Percentiles rank a stretch among this genome's conserved stretches.
Conservation (phyloP, 805 yeast species). For the Ogataea chonburiensis region DNA sequence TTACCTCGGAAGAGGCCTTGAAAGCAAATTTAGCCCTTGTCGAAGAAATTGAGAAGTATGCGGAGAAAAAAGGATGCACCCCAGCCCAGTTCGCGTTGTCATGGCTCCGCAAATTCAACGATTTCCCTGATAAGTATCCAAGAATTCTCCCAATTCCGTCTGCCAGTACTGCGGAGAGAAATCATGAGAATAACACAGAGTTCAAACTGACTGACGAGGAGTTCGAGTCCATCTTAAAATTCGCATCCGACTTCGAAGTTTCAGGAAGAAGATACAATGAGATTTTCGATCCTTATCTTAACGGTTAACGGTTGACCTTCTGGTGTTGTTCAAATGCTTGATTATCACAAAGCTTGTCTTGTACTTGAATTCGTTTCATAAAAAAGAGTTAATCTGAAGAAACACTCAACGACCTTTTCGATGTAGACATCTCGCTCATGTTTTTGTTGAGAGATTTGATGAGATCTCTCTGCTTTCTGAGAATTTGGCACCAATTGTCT, state of each 20-base stretch:
- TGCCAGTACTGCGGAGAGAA: constrained; percentile 57
- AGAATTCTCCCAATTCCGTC: constrained; percentile 79
- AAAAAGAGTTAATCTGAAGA: no score
- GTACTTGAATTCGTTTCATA: no score
- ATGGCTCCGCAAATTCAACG: constrained; percentile 53
- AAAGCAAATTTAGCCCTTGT: constrained; percentile 52
- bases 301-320: no score
- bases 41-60: constrained; percentile 48
- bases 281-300: neutral
- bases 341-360: no score
- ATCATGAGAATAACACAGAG: constrained; percentile 56
- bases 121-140: constrained; percentile 40
- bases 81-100: constrained; percentile 71
- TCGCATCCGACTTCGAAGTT: constrained; percentile 43
- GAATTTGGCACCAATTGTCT: constrained; percentile 42
- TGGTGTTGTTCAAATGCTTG: no score
- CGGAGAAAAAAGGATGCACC: constrained; percentile 45
- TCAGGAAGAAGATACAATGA: constrained; percentile 41
- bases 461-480: constrained; percentile 43
- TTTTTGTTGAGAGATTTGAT: constrained; percentile 27
- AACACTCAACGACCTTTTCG: neutral
- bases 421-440: constrained; percentile 4
- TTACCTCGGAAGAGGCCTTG: constrained; percentile 51
- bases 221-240: constrained; percentile 48
- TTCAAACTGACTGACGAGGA: constrained; percentile 53